These are phyloP conservation scores for Volvox carteri DNA, from an alignment of 163 green algal genomes.

Conservation along the genomic window DNA sequence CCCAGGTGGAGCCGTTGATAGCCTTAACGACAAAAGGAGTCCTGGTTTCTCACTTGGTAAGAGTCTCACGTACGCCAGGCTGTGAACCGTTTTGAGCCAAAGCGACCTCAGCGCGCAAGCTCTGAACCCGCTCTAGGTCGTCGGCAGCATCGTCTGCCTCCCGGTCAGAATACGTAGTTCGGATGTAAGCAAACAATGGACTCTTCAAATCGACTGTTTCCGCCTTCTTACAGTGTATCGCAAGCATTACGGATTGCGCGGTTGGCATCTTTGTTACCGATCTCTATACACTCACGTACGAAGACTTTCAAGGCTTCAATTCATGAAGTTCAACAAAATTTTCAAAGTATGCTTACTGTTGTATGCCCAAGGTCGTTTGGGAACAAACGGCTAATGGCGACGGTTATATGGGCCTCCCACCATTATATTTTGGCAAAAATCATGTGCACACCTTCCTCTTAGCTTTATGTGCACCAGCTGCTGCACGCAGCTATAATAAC, in stretches of 20 bases:
- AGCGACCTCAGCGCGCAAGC: conserved; percentile 73
- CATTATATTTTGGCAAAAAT: background rate
- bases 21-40: background rate
- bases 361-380: background rate
- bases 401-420: conserved; percentile 30
- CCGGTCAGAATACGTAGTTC: conserved; percentile 66
- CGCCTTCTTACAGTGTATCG: conserved; percentile 89
- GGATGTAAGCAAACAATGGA: conserved; percentile 82
- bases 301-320: no score
- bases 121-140: conserved; percentile 83
- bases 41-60: conserved; percentile 72
- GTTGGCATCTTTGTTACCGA: conserved; percentile 52
- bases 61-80: conserved; percentile 66
- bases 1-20: background rate
- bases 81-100: conserved; percentile 68
- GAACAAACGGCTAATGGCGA: background rate
- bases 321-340: no score
- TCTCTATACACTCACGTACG: no score
- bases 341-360: no score
- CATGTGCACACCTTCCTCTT: background rate
- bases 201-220: conserved; percentile 84
- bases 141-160: conserved; percentile 83
- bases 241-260: conserved; percentile 72
- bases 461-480: background rate
- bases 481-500: background rate